A percentile compares a stretch with the other conserved stretches of the same genome.
Conservation (phyloP, 2,329 filamentous ascomycete genomes). For the Sporothrix inflata region DNA sequence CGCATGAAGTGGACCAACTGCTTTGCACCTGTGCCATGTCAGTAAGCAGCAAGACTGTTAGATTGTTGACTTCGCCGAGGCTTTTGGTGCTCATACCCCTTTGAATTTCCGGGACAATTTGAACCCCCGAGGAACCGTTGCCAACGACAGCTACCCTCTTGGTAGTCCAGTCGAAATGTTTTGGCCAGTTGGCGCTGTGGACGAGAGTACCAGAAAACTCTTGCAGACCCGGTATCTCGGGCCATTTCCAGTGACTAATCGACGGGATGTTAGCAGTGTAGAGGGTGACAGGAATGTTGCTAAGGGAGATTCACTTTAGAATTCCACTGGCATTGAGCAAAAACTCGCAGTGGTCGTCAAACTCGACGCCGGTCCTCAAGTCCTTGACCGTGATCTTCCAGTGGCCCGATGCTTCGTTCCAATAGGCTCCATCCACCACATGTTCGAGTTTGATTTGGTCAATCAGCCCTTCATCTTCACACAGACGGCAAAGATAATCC, state of each 20-base stretch:
- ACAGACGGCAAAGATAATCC: slow-evolving; percentile 1
- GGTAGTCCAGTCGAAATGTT: background rate
- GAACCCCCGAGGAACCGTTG: background rate
- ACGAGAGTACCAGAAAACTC: slow-evolving; percentile 1
- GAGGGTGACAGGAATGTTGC: background rate
- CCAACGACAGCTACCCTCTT: background rate
- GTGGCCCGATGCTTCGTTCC: slow-evolving; percentile 1
- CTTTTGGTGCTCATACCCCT: slow-evolving; percentile 1
- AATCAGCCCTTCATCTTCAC: background rate
- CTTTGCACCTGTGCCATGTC: slow-evolving; percentile 3
- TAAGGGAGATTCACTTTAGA: background rate
- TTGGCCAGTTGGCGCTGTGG: background rate
- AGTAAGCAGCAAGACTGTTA: background rate
- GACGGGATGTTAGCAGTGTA: background rate
- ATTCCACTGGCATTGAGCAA: slow-evolving; percentile 4
- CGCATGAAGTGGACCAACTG: background rate
- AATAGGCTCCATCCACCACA: slow-evolving; percentile 1
- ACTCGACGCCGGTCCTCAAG: background rate
- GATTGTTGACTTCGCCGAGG: background rate
- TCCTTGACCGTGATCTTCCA: slow-evolving; percentile 1
- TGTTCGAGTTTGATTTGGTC: slow-evolving; percentile 1
- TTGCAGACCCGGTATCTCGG: background rate
- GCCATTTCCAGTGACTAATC: slow-evolving; percentile 4
- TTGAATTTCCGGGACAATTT: background rate
- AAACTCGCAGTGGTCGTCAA: slow-evolving; percentile 3